Evolutionary conservation across 2,329 filamentous ascomycete species (phyloP), one percentile per base, ranked within the genome.

Genomic region (Pyrenophora seminiperda): DNA sequence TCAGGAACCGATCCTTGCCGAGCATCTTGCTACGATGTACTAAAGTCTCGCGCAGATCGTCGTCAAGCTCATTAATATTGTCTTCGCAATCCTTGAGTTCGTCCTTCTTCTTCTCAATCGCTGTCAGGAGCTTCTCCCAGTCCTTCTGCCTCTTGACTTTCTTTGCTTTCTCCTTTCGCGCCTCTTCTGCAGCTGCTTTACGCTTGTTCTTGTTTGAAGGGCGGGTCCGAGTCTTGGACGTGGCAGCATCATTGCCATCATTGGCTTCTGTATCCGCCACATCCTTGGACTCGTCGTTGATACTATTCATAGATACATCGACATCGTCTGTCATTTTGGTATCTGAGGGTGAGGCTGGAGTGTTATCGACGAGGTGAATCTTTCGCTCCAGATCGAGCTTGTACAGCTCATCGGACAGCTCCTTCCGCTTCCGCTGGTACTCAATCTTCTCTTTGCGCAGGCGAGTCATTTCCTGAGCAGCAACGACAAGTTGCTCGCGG

Each of bases 381-480:
- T 90, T 91, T 50, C 85, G 82, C 69, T 91, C 84, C 44, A 90
- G 86, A 56, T 90, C 87, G 2, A 91, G 77, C 19, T 79, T 76
- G 55, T 85, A 86, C 19, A 93, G 76, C 44, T 91, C 87, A 70
- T 91, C 87, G 29, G 86, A 76, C 78, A 79, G 74, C 59, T 77
- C 75, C 71, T 86, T 88, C 57, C 89, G 86, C 61, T 89, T 84
- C 58, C 91, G 84, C 75, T 97, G 93, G 74, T 86, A 88, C 59
- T 96, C 90, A 54, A 97, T 96, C 77, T 96, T 97, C 70, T 95
- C 89, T 73, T 99, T 99, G 41, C 94, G 87, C 67, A 95, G 91
- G 46, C 86, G 85, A 1, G 94, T 99, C 92, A 97, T 97, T 45
- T 91, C 89, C 67, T 93, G 90, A 58, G 89, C 91, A 75, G 92